phyloP scores from a whole-genome alignment of 163 green algal genomes.

The Chlamydomonas reinhardtii region DNA sequence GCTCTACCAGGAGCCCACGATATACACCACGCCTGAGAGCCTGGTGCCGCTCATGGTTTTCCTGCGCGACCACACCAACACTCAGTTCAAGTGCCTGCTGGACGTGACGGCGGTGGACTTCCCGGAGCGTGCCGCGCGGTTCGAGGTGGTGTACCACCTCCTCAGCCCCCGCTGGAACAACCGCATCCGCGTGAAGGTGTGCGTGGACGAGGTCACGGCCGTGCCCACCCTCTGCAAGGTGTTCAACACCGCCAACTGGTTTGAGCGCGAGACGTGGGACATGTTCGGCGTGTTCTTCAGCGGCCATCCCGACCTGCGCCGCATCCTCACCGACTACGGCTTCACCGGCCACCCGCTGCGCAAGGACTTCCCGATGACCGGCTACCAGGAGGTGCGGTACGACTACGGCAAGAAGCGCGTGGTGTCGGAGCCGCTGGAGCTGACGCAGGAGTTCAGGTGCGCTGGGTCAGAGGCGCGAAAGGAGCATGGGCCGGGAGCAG shows the following conservation, averaged over 20 bases:
- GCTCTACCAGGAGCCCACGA: constrained; percentile 68
- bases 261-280: constrained; percentile 82
- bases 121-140: constrained; percentile 71
- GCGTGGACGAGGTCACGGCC: constrained; percentile 74
- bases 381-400: constrained; percentile 80
- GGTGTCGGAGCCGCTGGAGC: constrained; percentile 79
- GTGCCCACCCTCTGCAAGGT: constrained; percentile 64
- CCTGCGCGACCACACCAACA: constrained; percentile 76
- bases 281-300: constrained; percentile 83
- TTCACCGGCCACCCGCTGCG: constrained; percentile 80
- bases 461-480: neutral
- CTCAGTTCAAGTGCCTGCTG: constrained; percentile 49
- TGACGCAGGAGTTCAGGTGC: constrained; percentile 74
- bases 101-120: constrained; percentile 75
- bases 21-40: constrained; percentile 70
- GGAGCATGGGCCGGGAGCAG: too few species aligned
- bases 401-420: constrained; percentile 83
- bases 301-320: constrained; percentile 76
- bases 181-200: constrained; percentile 78
- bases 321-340: constrained; percentile 82
- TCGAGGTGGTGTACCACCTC: constrained; percentile 81
- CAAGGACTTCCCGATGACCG: constrained; percentile 83
- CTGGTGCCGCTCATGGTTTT: constrained; percentile 66
- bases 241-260: constrained; percentile 73
- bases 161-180: constrained; percentile 71